Conservation (phyloP, 768 basidiomycete genomes). For the Mycena sanguinolenta region DNA sequence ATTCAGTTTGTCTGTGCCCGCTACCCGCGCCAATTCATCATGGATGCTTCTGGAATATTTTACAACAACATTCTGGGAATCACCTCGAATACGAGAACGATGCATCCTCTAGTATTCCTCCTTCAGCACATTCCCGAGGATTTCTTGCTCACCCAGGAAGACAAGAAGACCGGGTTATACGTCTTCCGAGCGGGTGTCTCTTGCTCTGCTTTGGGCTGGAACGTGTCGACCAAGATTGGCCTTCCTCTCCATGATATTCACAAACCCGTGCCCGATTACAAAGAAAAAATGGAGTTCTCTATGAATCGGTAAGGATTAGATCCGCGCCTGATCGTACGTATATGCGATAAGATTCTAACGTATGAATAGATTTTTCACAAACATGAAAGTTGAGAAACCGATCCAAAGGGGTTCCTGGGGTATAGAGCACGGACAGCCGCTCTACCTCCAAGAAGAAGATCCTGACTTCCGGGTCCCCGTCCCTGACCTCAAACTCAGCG, state of each 20-base stretch:
- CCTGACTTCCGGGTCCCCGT: constrained; percentile 50
- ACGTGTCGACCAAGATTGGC: constrained; percentile 61
- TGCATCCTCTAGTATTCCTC: constrained; percentile 57
- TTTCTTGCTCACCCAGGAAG: constrained; percentile 58
- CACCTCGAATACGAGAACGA: constrained; percentile 41
- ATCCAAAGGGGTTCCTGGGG: constrained; percentile 69
- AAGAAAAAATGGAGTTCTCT: constrained; percentile 61
- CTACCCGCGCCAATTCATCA: constrained; percentile 67
- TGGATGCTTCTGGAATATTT: constrained; percentile 54
- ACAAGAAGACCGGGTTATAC: constrained; percentile 59
- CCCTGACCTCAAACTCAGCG: constrained; percentile 52
- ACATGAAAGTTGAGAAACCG: constrained; percentile 60
- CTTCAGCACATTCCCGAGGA: constrained; percentile 68
- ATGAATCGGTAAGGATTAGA: constrained; percentile 57
- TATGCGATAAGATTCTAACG: neutral
- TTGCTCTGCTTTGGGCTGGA: constrained; percentile 66
- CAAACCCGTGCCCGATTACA: constrained; percentile 62
- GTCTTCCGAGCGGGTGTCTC: constrained; percentile 59
- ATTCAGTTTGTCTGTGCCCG: constrained; percentile 68
- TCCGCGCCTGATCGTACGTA: neutral
- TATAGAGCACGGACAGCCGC: constrained; percentile 62
- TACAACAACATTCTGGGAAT: constrained; percentile 58
- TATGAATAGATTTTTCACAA: constrained; percentile 58
- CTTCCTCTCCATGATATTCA: constrained; percentile 62
- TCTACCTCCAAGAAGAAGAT: constrained; percentile 58